Evolutionary conservation across 1,139 yeast species (phyloP).

Genomic region (Candida tropicalis): DNA sequence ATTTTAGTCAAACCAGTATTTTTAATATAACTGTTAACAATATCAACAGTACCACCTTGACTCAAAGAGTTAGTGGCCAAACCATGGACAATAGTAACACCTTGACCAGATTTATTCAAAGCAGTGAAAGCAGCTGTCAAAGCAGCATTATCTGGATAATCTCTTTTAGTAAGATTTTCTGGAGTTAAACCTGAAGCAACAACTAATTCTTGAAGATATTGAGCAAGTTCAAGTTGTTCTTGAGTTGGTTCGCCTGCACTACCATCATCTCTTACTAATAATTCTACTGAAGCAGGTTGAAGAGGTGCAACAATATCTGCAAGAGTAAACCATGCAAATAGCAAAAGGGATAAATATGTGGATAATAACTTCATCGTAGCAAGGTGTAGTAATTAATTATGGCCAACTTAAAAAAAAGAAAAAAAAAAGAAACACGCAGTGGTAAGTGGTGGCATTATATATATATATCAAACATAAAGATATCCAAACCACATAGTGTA

Average conservation of each 20-base stretch:
- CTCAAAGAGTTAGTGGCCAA: slow-evolving; percentile 26
- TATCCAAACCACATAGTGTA: neutral
- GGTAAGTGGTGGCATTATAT: neutral
- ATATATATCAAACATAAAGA: too few relatives aligned
- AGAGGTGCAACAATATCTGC: slow-evolving; percentile 4
- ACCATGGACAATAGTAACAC: slow-evolving; percentile 25
- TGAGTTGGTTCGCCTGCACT: slow-evolving; percentile 6
- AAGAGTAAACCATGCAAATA: slow-evolving; percentile 15
- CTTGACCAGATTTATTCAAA: slow-evolving; percentile 30
- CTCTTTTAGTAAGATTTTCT: slow-evolving; percentile 23
- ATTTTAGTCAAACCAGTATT: slow-evolving; percentile 24
- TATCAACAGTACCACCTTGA: slow-evolving; percentile 24
- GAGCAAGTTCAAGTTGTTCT: slow-evolving; percentile 12
- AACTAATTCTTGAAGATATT: slow-evolving; percentile 14
- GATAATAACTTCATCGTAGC: slow-evolving; percentile 16
- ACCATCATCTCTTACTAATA: slow-evolving; percentile 6
- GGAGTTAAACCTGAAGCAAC: slow-evolving; percentile 5
- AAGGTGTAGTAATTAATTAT: neutral
- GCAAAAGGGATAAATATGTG: slow-evolving; percentile 15
- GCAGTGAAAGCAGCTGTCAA: slow-evolving; percentile 30
- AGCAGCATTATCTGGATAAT: slow-evolving; percentile 19
- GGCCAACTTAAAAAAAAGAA: neutral
- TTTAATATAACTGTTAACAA: slow-evolving; percentile 26
- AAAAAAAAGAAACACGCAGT: neutral
- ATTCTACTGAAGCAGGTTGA: slow-evolving; percentile 2